A percentile compares a stretch with the other conserved stretches of the same genome.
Evolutionary conservation across 2,329 filamentous ascomycete genomes (phyloP).

Genomic region (Fusarium buharicum): DNA sequence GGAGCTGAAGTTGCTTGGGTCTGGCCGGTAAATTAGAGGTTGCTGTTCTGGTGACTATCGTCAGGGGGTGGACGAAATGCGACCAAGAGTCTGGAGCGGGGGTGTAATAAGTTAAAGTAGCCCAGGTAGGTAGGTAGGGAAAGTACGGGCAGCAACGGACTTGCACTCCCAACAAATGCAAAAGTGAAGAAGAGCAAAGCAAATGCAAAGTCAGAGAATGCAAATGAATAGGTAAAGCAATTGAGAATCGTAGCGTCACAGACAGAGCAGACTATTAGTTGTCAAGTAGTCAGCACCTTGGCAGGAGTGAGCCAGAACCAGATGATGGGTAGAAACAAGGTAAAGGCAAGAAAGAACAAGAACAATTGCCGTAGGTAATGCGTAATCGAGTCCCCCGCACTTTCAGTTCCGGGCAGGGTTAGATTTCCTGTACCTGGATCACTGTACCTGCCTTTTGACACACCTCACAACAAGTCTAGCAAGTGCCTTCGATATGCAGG

Average conservation of each 20-base stretch:
- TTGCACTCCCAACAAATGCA: constrained; percentile 28
- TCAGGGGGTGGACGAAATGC: constrained; percentile 38
- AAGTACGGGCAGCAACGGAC: constrained; percentile 23
- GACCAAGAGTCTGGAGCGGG: constrained; percentile 34
- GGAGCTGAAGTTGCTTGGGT: constrained; percentile 23
- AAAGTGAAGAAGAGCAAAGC: constrained; percentile 23
- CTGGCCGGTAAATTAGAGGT: constrained; percentile 36
- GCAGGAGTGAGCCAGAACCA: neutral
- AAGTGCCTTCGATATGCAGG: constrained; percentile 29
- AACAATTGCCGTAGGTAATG: neutral
- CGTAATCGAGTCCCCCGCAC: constrained; percentile 29
- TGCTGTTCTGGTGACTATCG: constrained; percentile 24
- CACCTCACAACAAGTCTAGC: constrained; percentile 24
- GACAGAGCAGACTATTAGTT: constrained; percentile 14
- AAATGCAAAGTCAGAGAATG: constrained; percentile 27
- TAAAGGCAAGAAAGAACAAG: no score
- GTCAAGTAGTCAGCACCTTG: neutral
- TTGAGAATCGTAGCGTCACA: constrained; percentile 22
- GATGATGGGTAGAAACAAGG: neutral
- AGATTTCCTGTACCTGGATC: constrained; percentile 34
- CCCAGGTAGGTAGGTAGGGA: constrained; percentile 4
- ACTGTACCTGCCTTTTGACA: constrained; percentile 37
- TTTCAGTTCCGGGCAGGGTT: constrained; percentile 6
- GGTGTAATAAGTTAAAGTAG: constrained; percentile 34
- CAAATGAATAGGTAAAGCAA: constrained; percentile 20